Evolutionary conservation across 208 protist species (phyloP).

Genomic region (Trypanosoma cruzi): DNA sequence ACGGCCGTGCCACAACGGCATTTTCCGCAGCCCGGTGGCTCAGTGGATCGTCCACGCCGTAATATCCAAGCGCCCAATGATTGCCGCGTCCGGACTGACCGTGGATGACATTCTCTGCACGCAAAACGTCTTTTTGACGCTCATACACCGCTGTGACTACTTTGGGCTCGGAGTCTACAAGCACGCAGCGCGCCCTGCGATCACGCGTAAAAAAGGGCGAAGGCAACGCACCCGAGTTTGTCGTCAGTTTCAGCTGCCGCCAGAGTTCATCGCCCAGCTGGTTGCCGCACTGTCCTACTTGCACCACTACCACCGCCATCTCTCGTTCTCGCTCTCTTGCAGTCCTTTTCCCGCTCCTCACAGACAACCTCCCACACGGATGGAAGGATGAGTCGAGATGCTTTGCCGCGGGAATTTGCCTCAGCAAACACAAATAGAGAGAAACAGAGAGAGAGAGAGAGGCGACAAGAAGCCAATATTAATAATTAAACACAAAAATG

Average conservation of each 20-base stretch:
- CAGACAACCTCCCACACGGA: too few relatives aligned
- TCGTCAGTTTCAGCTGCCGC: slow-evolving; percentile 45
- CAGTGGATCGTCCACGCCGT: slow-evolving; percentile 50
- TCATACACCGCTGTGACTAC: slow-evolving; percentile 66
- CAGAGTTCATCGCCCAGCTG: slow-evolving; percentile 88
- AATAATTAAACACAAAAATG: too few relatives aligned
- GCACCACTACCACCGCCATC: slow-evolving; percentile 78
- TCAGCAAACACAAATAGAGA: too few relatives aligned
- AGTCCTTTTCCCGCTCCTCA: too few relatives aligned
- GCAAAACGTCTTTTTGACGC: slow-evolving; percentile 60
- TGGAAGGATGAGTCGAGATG: too few relatives aligned
- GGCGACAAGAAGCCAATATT: too few relatives aligned
- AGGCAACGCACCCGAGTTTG: slow-evolving; percentile 20
- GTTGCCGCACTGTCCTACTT: slow-evolving; percentile 89
- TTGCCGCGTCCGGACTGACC: slow-evolving; percentile 88
- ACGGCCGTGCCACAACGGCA: slow-evolving; percentile 40
- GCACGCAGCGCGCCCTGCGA: slow-evolving; percentile 76
- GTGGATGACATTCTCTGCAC: slow-evolving; percentile 65
- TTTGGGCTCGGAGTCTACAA: slow-evolving; percentile 89
- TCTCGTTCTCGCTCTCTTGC: too few relatives aligned
- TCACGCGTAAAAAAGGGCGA: slow-evolving; percentile 65
- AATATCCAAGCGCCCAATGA: slow-evolving; percentile 88
- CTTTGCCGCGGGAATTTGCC: too few relatives aligned
- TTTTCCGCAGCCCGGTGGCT: slow-evolving; percentile 52
- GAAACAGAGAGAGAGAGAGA: too few relatives aligned